Evolutionary conservation across 2,329 filamentous ascomycete species (phyloP), one percentile per base, ranked within the genome.

Genomic region (Penicillium sp.): DNA sequence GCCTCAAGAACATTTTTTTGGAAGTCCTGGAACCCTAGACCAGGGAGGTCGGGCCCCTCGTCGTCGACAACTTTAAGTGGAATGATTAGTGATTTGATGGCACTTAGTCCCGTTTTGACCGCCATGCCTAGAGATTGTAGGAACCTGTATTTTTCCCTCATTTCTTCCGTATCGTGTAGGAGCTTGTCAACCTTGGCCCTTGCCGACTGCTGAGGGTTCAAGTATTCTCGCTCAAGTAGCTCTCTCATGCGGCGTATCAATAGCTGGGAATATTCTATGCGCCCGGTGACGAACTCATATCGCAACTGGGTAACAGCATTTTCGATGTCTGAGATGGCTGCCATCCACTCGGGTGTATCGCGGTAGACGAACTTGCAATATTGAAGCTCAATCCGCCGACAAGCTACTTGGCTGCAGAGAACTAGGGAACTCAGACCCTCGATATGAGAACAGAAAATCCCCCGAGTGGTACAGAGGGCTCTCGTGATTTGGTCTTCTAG

Each of bases 101-200:
- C 46, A 20, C 2, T 15, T 12, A 42, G 23, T 14, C 22, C 49
- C 12, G 25, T 18, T 2, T 12, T n/a, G 12, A 50, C 53, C 8
- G 27, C 26, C 3, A 2, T 15, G 6, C 31, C 27, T 45, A 56
- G 56, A 12, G 25, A 23, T 51, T 51, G 43, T 26, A 65, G 20
- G 4, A 49, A 4, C 5, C 25, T 2, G 1, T 53, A 14, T 14
- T 37, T n/a, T 37, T 18, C 8, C n/a, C 33, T 37, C 33, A 58
- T 26, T 11, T 25, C 25, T n/a, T 44, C 4, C 1, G 25, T 11
- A 22, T 49, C 29, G 8, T 37, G n/a, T 7, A 68, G 46, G 18
- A 65, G 20, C 2, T 18, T 8, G 41, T 70, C 60, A 8, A 70
- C 54, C 7, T 57, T 67, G 12, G 37, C 40, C 49, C 60, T 60